These are phyloP conservation scores for Camelina sativa DNA, from an alignment of 345 rosid genomes.

Conservation along the genomic window DNA sequence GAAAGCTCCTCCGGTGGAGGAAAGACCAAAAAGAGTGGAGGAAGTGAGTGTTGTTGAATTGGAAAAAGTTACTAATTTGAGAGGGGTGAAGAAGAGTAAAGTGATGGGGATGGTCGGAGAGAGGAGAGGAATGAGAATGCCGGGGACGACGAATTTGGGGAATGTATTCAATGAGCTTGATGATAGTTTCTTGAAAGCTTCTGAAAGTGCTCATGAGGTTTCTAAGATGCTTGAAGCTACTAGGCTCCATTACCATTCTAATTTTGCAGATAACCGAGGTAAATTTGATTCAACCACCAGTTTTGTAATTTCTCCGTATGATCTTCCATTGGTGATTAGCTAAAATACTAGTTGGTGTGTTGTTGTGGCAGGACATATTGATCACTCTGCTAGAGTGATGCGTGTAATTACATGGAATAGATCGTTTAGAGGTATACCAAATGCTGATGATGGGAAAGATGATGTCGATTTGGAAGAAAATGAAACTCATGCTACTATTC, in stretches of 20 bases:
- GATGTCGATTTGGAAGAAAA: constrained; percentile 77
- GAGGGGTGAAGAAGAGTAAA: constrained; percentile 54
- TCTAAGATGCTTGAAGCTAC: constrained; percentile 97
- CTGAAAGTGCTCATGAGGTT: constrained; percentile 89
- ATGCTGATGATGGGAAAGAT: constrained; percentile 65
- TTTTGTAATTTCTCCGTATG: too few species aligned
- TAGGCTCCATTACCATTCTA: constrained; percentile 95
- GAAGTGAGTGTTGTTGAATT: constrained; percentile 43
- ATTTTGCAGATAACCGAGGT: constrained; percentile 90
- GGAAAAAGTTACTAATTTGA: constrained; percentile 44
- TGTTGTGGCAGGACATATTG: constrained; percentile 72
- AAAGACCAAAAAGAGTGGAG: constrained; percentile 48
- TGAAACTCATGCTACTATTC: constrained; percentile 94
- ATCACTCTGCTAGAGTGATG: constrained; percentile 95
- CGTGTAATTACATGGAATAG: constrained; percentile 97
- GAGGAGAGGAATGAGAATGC: constrained; percentile 48
- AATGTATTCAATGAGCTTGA: constrained; percentile 71
- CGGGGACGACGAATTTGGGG: constrained; percentile 45
- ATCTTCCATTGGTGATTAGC: neutral
- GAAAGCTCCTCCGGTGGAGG: constrained; percentile 46
- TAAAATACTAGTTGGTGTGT: neutral
- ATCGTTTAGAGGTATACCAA: constrained; percentile 67
- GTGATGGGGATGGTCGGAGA: constrained; percentile 43
- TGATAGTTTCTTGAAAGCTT: constrained; percentile 89
- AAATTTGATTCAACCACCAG: too few species aligned